Evolutionary conservation across 2,329 filamentous ascomycete genomes (phyloP), one percentile per base, ranked within the genome.

Genomic region (Alternaria arborescens): DNA sequence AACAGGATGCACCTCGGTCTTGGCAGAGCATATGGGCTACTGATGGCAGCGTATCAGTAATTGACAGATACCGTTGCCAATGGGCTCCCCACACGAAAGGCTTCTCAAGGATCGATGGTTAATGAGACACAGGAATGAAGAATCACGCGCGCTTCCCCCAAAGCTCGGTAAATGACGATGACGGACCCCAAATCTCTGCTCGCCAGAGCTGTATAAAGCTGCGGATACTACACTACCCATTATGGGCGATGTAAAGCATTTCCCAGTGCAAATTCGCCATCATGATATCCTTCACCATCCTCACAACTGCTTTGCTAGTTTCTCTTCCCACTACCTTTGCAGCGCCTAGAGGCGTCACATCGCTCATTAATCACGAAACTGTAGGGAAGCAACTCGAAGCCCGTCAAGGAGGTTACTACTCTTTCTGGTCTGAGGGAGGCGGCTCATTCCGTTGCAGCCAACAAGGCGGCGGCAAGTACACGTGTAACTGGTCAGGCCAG

Each of bases 371-470:
- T 16, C 43, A 63, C 40, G 56, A 60, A 18, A 63, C 60, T 5
- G 48, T 63, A 11, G 60, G 57, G 18, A 60, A 63, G 43, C 56
- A 63, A 8, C 57, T 63, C 20, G 36, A 63, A 32, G 41, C 48
- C 22, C 60, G 60, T 16, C 48, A 57, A 42, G 57, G 57, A 5
- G 52, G 52, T 77, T 88, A 84, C 79, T 88, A 85, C 75, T 86
- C 84, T 8, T 87, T 82, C 79, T 89, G 85, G 85, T 86, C 82
- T 46, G 85, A 87, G 58, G 82, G 82, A 36, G 76, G 72, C 10
- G 68, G 66, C 20, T 61, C 51, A 11, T 70, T 67, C 5, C 61
- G 58, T 7, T 74, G 70, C 62, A 71, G 52, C 34, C 71, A 69
- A 52, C 61, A 63, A 26, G 64, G 64, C 16, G 66, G 61, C 38